Evolutionary conservation across 371 early-diverging fungal genomes (phyloP).

Genomic region (Lichtheimia ornata): DNA sequence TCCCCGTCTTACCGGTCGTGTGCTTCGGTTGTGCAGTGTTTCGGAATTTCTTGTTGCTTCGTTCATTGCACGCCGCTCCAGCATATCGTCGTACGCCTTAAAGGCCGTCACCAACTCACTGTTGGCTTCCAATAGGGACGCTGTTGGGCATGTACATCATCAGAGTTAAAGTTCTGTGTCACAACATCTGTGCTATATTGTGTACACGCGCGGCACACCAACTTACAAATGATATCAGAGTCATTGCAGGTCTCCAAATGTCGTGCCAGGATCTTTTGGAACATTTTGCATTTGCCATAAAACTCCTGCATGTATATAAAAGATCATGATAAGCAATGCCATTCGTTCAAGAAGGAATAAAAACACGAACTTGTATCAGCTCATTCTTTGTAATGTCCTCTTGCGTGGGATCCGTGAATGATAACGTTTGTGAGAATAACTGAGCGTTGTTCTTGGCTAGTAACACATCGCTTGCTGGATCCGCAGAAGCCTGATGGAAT

Average conservation of each 20-base stretch:
- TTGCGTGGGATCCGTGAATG: constrained; percentile 52
- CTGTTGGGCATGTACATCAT: constrained; percentile 14
- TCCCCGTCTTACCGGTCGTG: constrained; percentile 18
- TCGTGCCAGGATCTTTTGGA: constrained; percentile 31
- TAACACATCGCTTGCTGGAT: constrained; percentile 32
- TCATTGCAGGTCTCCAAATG: constrained; percentile 42
- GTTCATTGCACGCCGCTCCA: constrained; percentile 41
- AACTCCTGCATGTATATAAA: constrained; percentile 34
- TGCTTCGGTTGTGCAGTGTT: constrained; percentile 32
- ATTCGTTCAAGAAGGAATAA: neutral
- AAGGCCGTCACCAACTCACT: constrained; percentile 43
- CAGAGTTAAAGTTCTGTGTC: constrained; percentile 11
- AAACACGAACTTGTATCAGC: constrained; percentile 37
- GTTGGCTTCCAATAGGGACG: constrained; percentile 44
- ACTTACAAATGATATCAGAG: constrained; percentile 43
- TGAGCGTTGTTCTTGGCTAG: constrained; percentile 51
- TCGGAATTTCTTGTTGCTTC: constrained; percentile 42
- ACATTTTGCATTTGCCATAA: constrained; percentile 38
- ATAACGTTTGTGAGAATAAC: constrained; percentile 47
- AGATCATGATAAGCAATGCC: neutral
- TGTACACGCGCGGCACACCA: constrained; percentile 5
- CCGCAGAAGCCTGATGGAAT: constrained; percentile 7
- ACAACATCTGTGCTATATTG: constrained; percentile 10
- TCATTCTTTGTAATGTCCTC: constrained; percentile 51
- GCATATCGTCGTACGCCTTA: constrained; percentile 54